A percentile compares a stretch with the other conserved stretches of the same genome.
phyloP scores from a whole-genome alignment of 1,284 basidiomycete genomes.

The Marasmius oreades region DNA sequence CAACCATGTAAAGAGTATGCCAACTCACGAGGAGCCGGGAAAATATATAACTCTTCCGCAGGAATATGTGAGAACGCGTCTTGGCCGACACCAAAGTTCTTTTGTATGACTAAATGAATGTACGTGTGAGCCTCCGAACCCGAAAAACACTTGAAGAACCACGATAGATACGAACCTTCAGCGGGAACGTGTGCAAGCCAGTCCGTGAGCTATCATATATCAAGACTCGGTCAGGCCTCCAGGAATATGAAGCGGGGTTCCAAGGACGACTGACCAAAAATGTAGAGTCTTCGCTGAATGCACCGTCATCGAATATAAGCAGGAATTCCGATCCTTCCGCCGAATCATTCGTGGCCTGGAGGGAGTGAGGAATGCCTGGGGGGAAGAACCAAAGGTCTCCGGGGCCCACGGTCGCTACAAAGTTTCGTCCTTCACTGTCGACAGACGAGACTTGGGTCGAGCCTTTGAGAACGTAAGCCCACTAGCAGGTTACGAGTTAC shows the following conservation, averaged over 20 bases:
- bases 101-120: slow-evolving; percentile 49
- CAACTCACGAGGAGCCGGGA: slow-evolving; percentile 46
- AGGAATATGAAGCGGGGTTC: background rate
- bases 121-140: background rate
- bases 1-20: slow-evolving; percentile 5
- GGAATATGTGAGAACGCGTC: slow-evolving; percentile 58
- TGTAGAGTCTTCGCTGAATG: slow-evolving; percentile 65
- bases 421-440: slow-evolving; percentile 60
- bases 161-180: slow-evolving; percentile 29
- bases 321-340: slow-evolving; percentile 67
- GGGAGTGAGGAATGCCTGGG: slow-evolving; percentile 57
- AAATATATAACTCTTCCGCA: slow-evolving; percentile 61
- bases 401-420: slow-evolving; percentile 51
- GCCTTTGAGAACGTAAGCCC: slow-evolving; percentile 70
- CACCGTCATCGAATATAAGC: slow-evolving; percentile 64
- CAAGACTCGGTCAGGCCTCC: slow-evolving; percentile 10
- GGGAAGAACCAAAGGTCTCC: slow-evolving; percentile 67
- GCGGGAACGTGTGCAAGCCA: slow-evolving; percentile 61
- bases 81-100: slow-evolving; percentile 59
- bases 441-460: slow-evolving; percentile 60
- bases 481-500: slow-evolving; percentile 31
- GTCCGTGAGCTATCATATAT: slow-evolving; percentile 47
- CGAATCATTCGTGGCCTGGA: slow-evolving; percentile 59
- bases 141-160: background rate
- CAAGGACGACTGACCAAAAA: slow-evolving; percentile 45